Conservation (phyloP, 2,329 filamentous ascomycete genomes). For the Alternaria sp. region DNA sequence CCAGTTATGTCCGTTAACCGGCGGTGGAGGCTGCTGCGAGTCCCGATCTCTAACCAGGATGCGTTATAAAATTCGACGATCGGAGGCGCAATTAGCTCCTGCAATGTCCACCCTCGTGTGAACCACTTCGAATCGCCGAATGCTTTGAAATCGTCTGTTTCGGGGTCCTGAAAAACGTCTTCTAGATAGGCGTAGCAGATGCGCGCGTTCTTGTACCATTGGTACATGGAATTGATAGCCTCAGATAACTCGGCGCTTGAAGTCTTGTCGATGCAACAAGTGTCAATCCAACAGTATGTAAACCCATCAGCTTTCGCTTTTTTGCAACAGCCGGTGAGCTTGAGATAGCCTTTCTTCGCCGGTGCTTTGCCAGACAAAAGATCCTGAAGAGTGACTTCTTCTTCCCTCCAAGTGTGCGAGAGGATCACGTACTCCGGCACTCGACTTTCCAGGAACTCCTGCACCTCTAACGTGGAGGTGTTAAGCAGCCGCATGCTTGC, state of each 20-base stretch:
- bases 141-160: neutral
- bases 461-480: neutral
- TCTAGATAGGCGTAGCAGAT: neutral
- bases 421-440: neutral
- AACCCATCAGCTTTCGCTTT: neutral
- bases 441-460: neutral
- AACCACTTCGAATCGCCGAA: neutral
- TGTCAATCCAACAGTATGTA: neutral
- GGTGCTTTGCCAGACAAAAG: neutral
- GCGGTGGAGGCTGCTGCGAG: neutral
- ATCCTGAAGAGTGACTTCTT: neutral
- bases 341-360: neutral
- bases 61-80: neutral
- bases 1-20: neutral
- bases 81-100: neutral
- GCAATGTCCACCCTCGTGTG: neutral
- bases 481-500: neutral
- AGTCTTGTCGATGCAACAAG: neutral
- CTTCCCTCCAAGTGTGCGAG: neutral
- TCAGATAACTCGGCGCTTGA: neutral
- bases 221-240: neutral
- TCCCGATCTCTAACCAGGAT: neutral
- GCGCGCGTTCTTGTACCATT: neutral
- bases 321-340: neutral
- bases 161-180: neutral